Base-by-base conservation (phyloP, 345 rosid genomes). In the Eucalyptus tenuipes region DNA sequence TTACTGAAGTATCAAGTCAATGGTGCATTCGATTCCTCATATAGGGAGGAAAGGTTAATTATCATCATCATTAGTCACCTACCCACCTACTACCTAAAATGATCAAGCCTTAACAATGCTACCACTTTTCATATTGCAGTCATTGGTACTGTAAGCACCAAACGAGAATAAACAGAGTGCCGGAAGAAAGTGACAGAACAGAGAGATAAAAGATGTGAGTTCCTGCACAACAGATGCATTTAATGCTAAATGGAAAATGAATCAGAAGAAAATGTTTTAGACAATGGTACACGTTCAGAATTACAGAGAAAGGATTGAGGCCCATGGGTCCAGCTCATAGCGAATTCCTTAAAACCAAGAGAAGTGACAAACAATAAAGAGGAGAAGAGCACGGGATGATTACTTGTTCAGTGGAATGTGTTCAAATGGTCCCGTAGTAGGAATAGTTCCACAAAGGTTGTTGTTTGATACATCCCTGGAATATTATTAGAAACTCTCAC, bases 401-500 rank as follows among this genome's bases (percentile, higher is more conserved):
- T 94, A 97, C 99, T 97, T 97, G 93, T 92, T 93, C 88, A 95
- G 57, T 75, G 99, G 98, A 89, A 97, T 95, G 93, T 92, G 98
- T 91, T 93, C 94, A 90, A 98, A 98, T 85, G 99, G 97, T 66
- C 99, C 99, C 13, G 68, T 92, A 75, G 99, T 93, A 89, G 99
- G 99, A 92, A 98, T 97, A 86, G 99, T 97, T 91, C 99, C 99
- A 89, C 99, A 98, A 57, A 98, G 90, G 93, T 97, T 91, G 93
- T 98, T 98, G 93, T 86, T 95, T 7, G 99, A 93, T 80, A 97
- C 98, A 91, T 98, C 99, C 87, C 99, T 98, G 92, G 37, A 87
- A 88, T 91, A 90, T 29, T 89, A 52, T 84, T 27, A 85, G 64
- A 50, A 52, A 20, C 13, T 44, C 40, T 48, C 17, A 44, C 50